phyloP scores from a whole-genome alignment of 805 yeast genomes.

The Zygoascus ofunaensis region DNA sequence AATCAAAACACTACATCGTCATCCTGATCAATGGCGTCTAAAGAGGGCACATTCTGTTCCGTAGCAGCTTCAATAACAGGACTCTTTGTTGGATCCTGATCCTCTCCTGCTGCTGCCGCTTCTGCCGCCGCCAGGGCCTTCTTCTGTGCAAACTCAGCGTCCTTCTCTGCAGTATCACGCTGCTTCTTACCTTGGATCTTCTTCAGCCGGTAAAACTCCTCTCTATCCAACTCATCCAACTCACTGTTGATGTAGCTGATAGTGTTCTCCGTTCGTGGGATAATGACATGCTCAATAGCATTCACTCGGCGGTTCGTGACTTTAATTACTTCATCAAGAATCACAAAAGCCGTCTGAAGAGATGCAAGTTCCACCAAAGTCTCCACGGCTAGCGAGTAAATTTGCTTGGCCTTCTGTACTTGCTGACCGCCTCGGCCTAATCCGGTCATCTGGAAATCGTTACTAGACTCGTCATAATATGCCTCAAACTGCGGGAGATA shows the following conservation, averaged over 20 bases:
- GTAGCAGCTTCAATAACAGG: conserved; percentile 3
- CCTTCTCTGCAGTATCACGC: conserved; percentile 59
- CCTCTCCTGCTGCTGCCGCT: not conserved
- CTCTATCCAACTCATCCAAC: conserved; percentile 95
- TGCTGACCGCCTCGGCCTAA: conserved; percentile 98
- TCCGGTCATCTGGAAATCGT: conserved; percentile 94
- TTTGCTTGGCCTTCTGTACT: conserved; percentile 86
- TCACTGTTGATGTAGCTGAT: conserved; percentile 87
- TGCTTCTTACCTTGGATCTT: conserved; percentile 94
- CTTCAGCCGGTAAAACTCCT: conserved; percentile 92
- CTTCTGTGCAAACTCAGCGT: conserved; percentile 27
- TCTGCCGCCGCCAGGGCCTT: not conserved
- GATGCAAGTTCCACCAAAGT: conserved; percentile 93
- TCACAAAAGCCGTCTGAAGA: conserved; percentile 91
- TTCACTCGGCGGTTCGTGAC: conserved; percentile 97
- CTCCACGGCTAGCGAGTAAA: conserved; percentile 94
- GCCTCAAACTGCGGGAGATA: conserved; percentile 87
- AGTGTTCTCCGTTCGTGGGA: conserved; percentile 96
- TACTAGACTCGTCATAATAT: conserved; percentile 70
- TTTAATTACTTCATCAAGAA: conserved; percentile 93
- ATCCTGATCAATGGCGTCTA: conserved; percentile 36
- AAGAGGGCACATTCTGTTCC: conserved; percentile 16
- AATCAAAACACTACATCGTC: conserved; percentile 36
- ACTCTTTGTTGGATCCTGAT: conserved; percentile 15
- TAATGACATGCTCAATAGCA: conserved; percentile 96